These are phyloP conservation scores for Ascoidea rubescens DNA, from an alignment of 805 yeast genomes.

Conservation along the genomic window DNA sequence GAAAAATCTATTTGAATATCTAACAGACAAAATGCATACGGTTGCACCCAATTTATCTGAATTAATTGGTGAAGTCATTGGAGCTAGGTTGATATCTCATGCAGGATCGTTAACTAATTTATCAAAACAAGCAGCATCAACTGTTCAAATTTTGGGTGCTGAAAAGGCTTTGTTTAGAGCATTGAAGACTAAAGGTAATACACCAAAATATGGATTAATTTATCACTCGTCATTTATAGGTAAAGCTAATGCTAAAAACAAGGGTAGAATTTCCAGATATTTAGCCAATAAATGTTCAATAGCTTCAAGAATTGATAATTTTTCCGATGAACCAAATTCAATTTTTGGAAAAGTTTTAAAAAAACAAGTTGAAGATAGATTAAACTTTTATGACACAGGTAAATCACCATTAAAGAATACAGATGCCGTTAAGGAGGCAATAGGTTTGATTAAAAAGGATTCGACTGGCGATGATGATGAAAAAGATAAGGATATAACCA, in stretches of 20 bases:
- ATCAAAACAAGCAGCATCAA: slow-evolving; percentile 97
- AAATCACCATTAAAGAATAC: slow-evolving; percentile 92
- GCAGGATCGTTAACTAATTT: slow-evolving; percentile 95
- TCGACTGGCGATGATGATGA: slow-evolving; percentile 16
- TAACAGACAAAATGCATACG: slow-evolving; percentile 91
- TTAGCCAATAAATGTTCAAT: slow-evolving; percentile 98
- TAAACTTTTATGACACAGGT: slow-evolving; percentile 92
- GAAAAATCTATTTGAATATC: slow-evolving; percentile 65
- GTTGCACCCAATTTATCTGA: slow-evolving; percentile 97
- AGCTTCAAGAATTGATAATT: slow-evolving; percentile 97
- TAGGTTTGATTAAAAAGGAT: slow-evolving; percentile 38
- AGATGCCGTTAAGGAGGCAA: slow-evolving; percentile 87
- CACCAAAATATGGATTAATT: slow-evolving; percentile 91
- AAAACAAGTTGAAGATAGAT: slow-evolving; percentile 96
- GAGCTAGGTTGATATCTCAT: slow-evolving; percentile 95
- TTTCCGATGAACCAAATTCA: slow-evolving; percentile 85
- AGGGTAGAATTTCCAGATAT: slow-evolving; percentile 98
- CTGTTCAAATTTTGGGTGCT: slow-evolving; percentile 96
- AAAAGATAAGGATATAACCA: slow-evolving; percentile 17
- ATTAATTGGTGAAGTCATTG: slow-evolving; percentile 96
- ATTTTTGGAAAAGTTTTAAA: slow-evolving; percentile 84
- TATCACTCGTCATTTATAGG: slow-evolving; percentile 93
- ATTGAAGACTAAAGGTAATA: slow-evolving; percentile 89
- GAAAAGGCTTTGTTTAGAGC: slow-evolving; percentile 96
- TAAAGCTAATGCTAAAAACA: slow-evolving; percentile 88